These are phyloP conservation scores for Proliferodiscus dingleyae DNA, from an alignment of 2,329 filamentous ascomycete genomes.

Conservation along the genomic window DNA sequence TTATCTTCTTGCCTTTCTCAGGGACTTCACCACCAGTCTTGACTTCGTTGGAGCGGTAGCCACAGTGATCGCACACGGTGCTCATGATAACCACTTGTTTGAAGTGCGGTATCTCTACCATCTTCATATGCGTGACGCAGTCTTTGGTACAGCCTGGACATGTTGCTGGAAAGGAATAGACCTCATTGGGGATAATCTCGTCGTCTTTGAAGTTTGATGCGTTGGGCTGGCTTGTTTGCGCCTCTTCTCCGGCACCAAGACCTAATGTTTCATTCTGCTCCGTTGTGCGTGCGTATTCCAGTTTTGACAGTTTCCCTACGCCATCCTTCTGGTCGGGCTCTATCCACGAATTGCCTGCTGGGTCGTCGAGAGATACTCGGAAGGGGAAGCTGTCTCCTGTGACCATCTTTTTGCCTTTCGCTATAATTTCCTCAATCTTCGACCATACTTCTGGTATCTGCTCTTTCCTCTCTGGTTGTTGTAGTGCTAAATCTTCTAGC, in stretches of 20 bases:
- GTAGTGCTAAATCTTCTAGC: constrained; percentile 72
- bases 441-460: constrained; percentile 71
- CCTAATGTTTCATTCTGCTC: constrained; percentile 87
- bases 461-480: constrained; percentile 77
- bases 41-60: constrained; percentile 93
- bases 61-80: constrained; percentile 85
- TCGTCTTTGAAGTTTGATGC: constrained; percentile 46
- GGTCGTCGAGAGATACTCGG: constrained; percentile 81
- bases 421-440: constrained; percentile 73
- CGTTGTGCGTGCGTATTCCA: constrained; percentile 74
- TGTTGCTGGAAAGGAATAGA: constrained; percentile 86
- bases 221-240: constrained; percentile 40
- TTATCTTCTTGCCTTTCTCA: constrained; percentile 78
- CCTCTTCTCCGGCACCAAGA: constrained; percentile 59
- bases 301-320: constrained; percentile 83
- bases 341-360: constrained; percentile 94
- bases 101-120: constrained; percentile 97
- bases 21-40: constrained; percentile 95
- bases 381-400: constrained; percentile 78
- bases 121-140: constrained; percentile 95
- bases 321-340: constrained; percentile 76
- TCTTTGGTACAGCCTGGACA: constrained; percentile 86
- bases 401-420: constrained; percentile 71
- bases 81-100: constrained; percentile 96
- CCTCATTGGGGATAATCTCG: constrained; percentile 87